A percentile compares a stretch with the other conserved stretches of the same genome.
Conservation (phyloP, 1,284 basidiomycete species). For the Leccinum cinnamomeum region DNA sequence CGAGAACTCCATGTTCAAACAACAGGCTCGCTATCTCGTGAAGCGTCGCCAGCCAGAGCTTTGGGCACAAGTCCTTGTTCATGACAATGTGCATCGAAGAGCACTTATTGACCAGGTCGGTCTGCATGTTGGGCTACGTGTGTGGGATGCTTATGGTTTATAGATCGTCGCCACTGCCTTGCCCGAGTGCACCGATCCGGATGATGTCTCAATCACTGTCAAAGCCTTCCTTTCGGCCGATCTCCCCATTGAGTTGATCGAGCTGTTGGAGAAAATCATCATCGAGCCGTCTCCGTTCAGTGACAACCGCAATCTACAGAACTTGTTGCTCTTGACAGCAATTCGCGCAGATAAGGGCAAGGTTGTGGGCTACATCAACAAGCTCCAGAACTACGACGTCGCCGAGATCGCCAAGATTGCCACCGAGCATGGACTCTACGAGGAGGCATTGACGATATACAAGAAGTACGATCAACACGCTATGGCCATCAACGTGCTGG, state of each 20-base stretch:
- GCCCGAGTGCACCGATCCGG: conserved; percentile 96
- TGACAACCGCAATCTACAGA: conserved; percentile 96
- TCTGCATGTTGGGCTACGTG: background rate
- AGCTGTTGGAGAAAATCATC: conserved; percentile 98
- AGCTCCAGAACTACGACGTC: conserved; percentile 93
- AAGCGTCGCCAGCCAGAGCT: conserved; percentile 95
- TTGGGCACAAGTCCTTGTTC: conserved; percentile 92
- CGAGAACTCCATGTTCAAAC: conserved; percentile 99
- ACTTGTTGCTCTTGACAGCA: conserved; percentile 92
- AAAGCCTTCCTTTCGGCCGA: conserved; percentile 98
- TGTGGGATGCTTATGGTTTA: background rate
- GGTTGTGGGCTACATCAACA: conserved; percentile 98
- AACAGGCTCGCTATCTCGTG: conserved; percentile 97
- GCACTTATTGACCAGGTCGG: conserved; percentile 91
- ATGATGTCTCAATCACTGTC: conserved; percentile 98
- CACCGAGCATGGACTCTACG: conserved; percentile 93
- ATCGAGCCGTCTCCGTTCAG: conserved; percentile 97
- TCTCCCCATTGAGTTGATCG: conserved; percentile 96
- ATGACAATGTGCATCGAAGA: conserved; percentile 91
- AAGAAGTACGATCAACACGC: conserved; percentile 94
- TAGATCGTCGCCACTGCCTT: conserved; percentile 92
- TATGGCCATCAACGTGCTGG: conserved; percentile 95
- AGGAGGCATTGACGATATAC: conserved; percentile 96
- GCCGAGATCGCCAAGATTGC: conserved; percentile 97
- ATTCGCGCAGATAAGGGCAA: conserved; percentile 99